Base-by-base conservation (phyloP, 306 rosid genomes). In the Citrullus amarus region DNA sequence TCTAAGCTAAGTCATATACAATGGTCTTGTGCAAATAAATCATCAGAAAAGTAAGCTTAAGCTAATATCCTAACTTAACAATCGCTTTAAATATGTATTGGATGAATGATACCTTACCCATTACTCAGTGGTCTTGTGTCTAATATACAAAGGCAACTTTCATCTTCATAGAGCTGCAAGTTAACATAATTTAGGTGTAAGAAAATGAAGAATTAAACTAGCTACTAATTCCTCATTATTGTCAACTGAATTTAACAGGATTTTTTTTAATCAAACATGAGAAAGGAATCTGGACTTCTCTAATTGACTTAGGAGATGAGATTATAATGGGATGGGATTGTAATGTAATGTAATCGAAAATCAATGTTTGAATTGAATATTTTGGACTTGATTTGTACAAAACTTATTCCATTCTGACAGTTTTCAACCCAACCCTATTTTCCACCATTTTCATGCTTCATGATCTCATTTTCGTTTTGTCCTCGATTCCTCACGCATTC, bases 101-200 rank as follows among this genome's bases (percentile, higher is more conserved):
- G 63, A 86, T 79, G 77, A 81, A 89, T 85, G 88, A 87, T 88
- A 92, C 94, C 96, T 92, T 94, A 94, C 97, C 98, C 98, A 90
- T 84, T 87, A 90, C 93, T 90, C 88, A 94, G 79, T 6, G 98
- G 98, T 84, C 77, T 89, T 43, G 83, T 84, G 76, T 94, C 98
- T 96, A 94, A 83, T 85, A 94, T 94, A 79, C 96, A 90, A 48
- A 90, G 82, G 91, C 97, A 92, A 67, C 25, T 46, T 78, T 92
- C 95, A 90, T 94, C 97, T 86, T 92, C 98, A 78, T 90, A 89
- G 32, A 94, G 87, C 98, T 92, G 97, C 72, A 87, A 68, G 78
- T 75, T 32, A 17, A 77, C 72, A 79, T 84, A 50, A 30, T 75
- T 10, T 38, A n/a, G 65, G 79, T 38, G 50, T 38, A 56, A 41